These are phyloP conservation scores for Linderina pennispora DNA, from an alignment of 192 early-diverging fungal genomes.

Conservation along the genomic window DNA sequence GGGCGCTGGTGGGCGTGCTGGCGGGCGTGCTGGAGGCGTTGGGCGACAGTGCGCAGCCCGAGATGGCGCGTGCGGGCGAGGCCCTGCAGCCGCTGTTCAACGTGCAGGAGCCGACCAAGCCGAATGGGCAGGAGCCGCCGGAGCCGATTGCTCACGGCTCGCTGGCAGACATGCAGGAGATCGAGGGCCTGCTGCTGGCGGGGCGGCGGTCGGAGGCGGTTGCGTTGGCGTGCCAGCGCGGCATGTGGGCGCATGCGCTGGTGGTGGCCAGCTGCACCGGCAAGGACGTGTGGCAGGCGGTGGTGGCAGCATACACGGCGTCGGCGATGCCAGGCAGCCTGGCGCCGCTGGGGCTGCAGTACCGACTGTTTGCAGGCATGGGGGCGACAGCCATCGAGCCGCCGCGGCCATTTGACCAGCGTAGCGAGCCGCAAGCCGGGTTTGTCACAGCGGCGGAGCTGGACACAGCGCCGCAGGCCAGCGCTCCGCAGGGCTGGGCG, in stretches of 20 bases:
- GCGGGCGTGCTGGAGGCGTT: slow-evolving; percentile 16
- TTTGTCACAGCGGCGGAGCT: slow-evolving; percentile 33
- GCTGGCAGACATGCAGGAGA: slow-evolving; percentile 10
- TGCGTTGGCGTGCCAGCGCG: slow-evolving; percentile 36
- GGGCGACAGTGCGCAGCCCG: slow-evolving; percentile 4
- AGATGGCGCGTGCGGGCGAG: slow-evolving; percentile 22
- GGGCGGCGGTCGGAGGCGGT: slow-evolving; percentile 43
- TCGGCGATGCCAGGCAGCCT: slow-evolving; percentile 38
- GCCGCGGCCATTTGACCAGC: background rate
- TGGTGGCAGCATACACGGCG: slow-evolving; percentile 64
- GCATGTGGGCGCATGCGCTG: slow-evolving; percentile 86
- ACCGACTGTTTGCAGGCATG: slow-evolving; percentile 62
- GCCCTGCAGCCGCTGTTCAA: slow-evolving; percentile 53
- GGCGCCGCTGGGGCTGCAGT: slow-evolving; percentile 54
- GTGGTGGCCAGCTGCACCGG: slow-evolving; percentile 84
- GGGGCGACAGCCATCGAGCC: slow-evolving; percentile 41
- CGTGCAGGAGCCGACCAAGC: too few species aligned
- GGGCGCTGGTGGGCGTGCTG: slow-evolving; percentile 17
- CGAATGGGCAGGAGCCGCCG: too few species aligned
- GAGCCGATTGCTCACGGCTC: slow-evolving; percentile 13
- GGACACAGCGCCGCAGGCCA: background rate
- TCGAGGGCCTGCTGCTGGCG: slow-evolving; percentile 32
- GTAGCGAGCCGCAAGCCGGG: background rate
- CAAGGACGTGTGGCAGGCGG: slow-evolving; percentile 75
- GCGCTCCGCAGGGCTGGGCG: slow-evolving; percentile 57